A percentile compares a stretch with the other conserved stretches of the same genome.
phyloP scores from a whole-genome alignment of 2,329 filamentous ascomycete genomes.

The Pestalotiopsis sp. region DNA sequence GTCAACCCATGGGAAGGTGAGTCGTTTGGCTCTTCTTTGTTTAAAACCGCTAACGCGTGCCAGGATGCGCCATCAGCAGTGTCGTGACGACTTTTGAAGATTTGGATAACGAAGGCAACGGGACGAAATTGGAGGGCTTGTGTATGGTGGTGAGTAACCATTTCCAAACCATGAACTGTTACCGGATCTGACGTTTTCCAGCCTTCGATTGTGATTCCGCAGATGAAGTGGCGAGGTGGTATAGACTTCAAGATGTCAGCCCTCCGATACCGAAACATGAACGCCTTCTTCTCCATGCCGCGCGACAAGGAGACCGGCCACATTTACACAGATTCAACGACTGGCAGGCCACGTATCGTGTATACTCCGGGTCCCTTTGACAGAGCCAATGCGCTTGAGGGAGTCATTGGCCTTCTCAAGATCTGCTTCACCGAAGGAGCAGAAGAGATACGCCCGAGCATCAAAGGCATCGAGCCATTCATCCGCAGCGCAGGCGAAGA shows the following conservation, averaged over 20 bases:
- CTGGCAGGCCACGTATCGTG: slow-evolving; percentile 64
- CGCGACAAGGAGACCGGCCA: slow-evolving; percentile 75
- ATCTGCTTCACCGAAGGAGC: slow-evolving; percentile 78
- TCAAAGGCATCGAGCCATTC: slow-evolving; percentile 66
- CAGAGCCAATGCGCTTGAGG: slow-evolving; percentile 69
- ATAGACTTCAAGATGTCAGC: slow-evolving; percentile 70
- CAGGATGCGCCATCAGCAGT: slow-evolving; percentile 75
- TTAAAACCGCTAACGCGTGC: not conserved
- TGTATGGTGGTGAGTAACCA: slow-evolving; percentile 62
- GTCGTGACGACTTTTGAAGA: slow-evolving; percentile 78
- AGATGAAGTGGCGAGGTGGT: slow-evolving; percentile 66
- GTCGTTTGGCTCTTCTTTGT: not conserved
- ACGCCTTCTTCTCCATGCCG: slow-evolving; percentile 70
- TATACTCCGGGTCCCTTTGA: slow-evolving; percentile 75
- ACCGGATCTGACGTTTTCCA: slow-evolving; percentile 32
- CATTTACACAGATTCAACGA: slow-evolving; percentile 69
- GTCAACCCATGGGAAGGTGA: slow-evolving; percentile 65
- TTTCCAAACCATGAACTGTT: not conserved
- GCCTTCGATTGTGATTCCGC: slow-evolving; percentile 63
- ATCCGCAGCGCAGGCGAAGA: slow-evolving; percentile 25
- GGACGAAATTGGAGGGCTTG: slow-evolving; percentile 75
- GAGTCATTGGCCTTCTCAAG: slow-evolving; percentile 70
- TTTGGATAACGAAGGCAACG: slow-evolving; percentile 76
- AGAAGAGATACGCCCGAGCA: slow-evolving; percentile 68
- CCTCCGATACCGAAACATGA: slow-evolving; percentile 69